Conservation (phyloP, 495 filamentous ascomycete species). For the Ramalina intermedia region DNA sequence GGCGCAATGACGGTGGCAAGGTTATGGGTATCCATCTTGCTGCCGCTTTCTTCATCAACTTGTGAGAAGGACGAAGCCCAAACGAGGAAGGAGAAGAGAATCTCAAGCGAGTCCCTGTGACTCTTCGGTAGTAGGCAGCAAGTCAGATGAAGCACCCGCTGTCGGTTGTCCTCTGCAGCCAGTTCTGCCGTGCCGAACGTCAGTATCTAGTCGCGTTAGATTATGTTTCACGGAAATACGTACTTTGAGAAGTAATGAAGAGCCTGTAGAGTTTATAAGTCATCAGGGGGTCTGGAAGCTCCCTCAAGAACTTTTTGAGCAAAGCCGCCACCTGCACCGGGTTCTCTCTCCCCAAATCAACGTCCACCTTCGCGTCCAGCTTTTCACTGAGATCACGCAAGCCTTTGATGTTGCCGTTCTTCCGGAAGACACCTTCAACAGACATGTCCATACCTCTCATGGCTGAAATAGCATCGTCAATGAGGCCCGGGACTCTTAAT, state of each 20-base stretch:
- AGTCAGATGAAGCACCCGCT: slow-evolving; percentile 74
- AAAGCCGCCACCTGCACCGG: slow-evolving; percentile 91
- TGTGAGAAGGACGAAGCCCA: slow-evolving; percentile 97
- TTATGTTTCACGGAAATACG: slow-evolving; percentile 15
- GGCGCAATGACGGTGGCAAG: slow-evolving; percentile 96
- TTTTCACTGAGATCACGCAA: slow-evolving; percentile 69
- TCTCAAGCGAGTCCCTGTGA: slow-evolving; percentile 88
- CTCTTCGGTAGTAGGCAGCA: slow-evolving; percentile 89
- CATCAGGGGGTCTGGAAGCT: slow-evolving; percentile 86
- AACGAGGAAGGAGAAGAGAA: slow-evolving; percentile 90
- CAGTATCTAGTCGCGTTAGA: slow-evolving; percentile 9
- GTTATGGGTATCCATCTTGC: slow-evolving; percentile 99
- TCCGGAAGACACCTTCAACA: slow-evolving; percentile 96
- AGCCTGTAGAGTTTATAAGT: slow-evolving; percentile 89
- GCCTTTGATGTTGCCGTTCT: slow-evolving; percentile 93
- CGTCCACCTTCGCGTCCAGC: slow-evolving; percentile 72
- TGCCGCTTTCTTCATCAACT: slow-evolving; percentile 79
- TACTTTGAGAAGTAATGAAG: slow-evolving; percentile 79
- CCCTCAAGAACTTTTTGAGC: slow-evolving; percentile 87
- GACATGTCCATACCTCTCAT: slow-evolving; percentile 99
- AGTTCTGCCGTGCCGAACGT: slow-evolving; percentile 43
- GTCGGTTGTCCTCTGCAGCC: slow-evolving; percentile 65
- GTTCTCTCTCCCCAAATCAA: slow-evolving; percentile 69
- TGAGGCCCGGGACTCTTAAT: slow-evolving; percentile 70
- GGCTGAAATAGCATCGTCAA: slow-evolving; percentile 82